These are phyloP conservation scores for Ephemerocybe angulata DNA, from an alignment of 768 basidiomycete genomes.

Conservation along the genomic window DNA sequence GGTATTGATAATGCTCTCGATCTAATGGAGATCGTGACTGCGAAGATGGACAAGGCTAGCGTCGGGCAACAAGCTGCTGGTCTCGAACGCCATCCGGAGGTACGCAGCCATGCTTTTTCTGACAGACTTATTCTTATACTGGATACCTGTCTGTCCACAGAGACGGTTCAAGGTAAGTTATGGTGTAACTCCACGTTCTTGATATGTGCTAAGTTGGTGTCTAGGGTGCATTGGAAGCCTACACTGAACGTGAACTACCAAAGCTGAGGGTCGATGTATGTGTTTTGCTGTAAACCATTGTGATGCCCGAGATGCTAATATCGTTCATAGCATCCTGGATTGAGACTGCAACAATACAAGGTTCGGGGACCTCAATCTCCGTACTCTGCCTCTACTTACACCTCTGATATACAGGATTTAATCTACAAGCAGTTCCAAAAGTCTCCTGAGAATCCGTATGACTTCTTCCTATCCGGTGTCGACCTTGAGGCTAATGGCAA, in stretches of 20 bases:
- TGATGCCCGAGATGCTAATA: slow-evolving; percentile 38
- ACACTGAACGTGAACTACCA: slow-evolving; percentile 83
- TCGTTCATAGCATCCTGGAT: slow-evolving; percentile 68
- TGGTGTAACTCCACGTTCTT: not conserved
- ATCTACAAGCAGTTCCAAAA: slow-evolving; percentile 96
- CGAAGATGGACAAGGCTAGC: slow-evolving; percentile 91
- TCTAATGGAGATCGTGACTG: slow-evolving; percentile 81
- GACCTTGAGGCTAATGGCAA: not conserved
- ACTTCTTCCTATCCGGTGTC: slow-evolving; percentile 6
- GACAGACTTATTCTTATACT: slow-evolving; percentile 14
- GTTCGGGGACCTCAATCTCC: slow-evolving; percentile 35
- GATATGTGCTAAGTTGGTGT: slow-evolving; percentile 2
- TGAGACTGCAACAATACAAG: slow-evolving; percentile 88
- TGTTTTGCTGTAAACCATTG: slow-evolving; percentile 21
- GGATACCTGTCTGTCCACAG: slow-evolving; percentile 34
- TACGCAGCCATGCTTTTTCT: slow-evolving; percentile 30
- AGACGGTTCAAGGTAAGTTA: slow-evolving; percentile 77
- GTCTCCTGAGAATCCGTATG: slow-evolving; percentile 91
- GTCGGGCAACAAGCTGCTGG: slow-evolving; percentile 82
- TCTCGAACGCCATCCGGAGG: slow-evolving; percentile 91
- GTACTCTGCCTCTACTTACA: slow-evolving; percentile 8
- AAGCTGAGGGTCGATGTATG: slow-evolving; percentile 67
- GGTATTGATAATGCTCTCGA: slow-evolving; percentile 91
- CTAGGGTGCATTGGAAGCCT: slow-evolving; percentile 86
- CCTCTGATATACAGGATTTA: slow-evolving; percentile 55